A percentile compares a stretch with the other conserved stretches of the same genome.
Conservation (phyloP, 176 grass and related monocot genomes). For the maize (Zea mays) region DNA sequence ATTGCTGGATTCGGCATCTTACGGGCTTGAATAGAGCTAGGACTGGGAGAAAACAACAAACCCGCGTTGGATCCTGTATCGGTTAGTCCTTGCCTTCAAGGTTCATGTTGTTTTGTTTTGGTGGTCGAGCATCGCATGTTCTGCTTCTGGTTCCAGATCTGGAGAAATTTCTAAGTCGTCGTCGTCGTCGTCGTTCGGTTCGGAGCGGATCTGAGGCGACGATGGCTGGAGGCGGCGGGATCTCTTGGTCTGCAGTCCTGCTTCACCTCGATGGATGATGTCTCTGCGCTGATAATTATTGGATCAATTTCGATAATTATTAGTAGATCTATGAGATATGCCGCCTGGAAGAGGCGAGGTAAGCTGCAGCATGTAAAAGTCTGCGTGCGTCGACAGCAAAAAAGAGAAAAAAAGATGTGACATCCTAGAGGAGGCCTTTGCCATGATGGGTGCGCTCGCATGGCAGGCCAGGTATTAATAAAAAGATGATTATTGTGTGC, state of each 20-base stretch:
- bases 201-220: not conserved
- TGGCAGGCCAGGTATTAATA: slow-evolving; percentile 60
- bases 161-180: fast-evolving
- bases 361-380: slow-evolving; percentile 33
- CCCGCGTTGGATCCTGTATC: not conserved
- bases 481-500: slow-evolving; percentile 33
- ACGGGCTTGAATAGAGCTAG: too few relatives aligned
- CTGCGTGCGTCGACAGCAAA: not conserved
- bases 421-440: slow-evolving; percentile 44
- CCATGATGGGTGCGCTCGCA: slow-evolving; percentile 76
- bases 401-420: slow-evolving; percentile 9
- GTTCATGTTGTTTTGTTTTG: fast-evolving
- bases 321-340: slow-evolving; percentile 42
- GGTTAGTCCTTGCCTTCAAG: not conserved
- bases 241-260: too few relatives aligned
- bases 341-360: slow-evolving; percentile 37
- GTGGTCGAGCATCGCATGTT: not conserved
- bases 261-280: not conserved
- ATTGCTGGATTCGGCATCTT: not conserved
- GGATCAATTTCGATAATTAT: slow-evolving; percentile 52
- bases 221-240: not conserved
- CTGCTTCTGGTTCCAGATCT: not conserved
- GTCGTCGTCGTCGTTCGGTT: not conserved
- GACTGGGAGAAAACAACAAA: not conserved
- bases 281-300: slow-evolving; percentile 48